These are phyloP conservation scores for Nigrograna mackinnonii DNA, from an alignment of 2,329 filamentous ascomycete species.

Conservation along the genomic window DNA sequence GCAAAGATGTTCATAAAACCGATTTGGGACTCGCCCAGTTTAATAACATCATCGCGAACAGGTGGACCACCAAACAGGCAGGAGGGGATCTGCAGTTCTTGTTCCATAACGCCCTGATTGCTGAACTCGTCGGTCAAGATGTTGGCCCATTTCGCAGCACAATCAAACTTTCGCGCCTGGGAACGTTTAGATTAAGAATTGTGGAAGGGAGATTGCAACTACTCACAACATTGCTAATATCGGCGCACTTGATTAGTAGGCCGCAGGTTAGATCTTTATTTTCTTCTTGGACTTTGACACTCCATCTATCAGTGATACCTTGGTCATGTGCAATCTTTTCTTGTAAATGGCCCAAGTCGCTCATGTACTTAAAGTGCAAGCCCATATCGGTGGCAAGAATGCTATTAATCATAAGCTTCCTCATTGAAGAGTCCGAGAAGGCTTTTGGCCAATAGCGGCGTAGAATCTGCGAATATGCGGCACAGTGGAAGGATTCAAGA, in stretches of 20 bases:
- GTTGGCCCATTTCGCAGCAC: slow-evolving; percentile 86
- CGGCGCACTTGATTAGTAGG: slow-evolving; percentile 93
- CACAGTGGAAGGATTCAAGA: slow-evolving; percentile 95
- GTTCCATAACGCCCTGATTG: slow-evolving; percentile 89
- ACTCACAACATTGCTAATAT: slow-evolving; percentile 97
- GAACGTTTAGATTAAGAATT: slow-evolving; percentile 11
- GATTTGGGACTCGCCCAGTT: slow-evolving; percentile 84
- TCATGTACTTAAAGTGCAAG: slow-evolving; percentile 96
- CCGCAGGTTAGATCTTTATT: slow-evolving; percentile 83
- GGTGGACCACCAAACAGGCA: slow-evolving; percentile 79
- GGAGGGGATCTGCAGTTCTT: slow-evolving; percentile 82
- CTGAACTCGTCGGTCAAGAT: slow-evolving; percentile 96
- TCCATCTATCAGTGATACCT: slow-evolving; percentile 71
- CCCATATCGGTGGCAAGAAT: slow-evolving; percentile 98
- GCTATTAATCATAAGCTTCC: slow-evolving; percentile 93
- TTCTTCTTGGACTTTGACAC: slow-evolving; percentile 73
- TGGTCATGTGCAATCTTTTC: slow-evolving; percentile 72
- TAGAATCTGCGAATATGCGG: slow-evolving; percentile 94
- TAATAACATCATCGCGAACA: slow-evolving; percentile 80
- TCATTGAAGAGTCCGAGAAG: slow-evolving; percentile 78
- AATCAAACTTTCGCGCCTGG: slow-evolving; percentile 81
- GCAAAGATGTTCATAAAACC: slow-evolving; percentile 98
- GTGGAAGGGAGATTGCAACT: slow-evolving; percentile 13
- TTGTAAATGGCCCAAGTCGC: slow-evolving; percentile 78
- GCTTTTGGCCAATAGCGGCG: slow-evolving; percentile 87